A percentile compares a stretch with the other conserved stretches of the same genome.
Conservation (phyloP, 345 rosid genomes). For the Carallia brachiata region DNA sequence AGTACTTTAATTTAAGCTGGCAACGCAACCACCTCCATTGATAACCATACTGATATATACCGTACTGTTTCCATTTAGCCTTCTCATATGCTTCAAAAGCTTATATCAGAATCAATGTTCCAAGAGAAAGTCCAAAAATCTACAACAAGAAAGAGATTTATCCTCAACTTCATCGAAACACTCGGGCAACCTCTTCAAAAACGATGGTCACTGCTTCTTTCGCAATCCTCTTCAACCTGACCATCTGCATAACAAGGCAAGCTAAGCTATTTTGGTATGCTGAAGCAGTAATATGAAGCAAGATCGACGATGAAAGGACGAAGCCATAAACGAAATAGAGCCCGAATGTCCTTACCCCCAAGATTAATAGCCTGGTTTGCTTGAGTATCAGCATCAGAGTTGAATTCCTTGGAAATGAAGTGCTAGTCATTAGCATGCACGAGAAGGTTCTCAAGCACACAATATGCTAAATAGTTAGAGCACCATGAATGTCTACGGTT, state of each 20-base stretch:
- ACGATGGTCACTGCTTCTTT: slow-evolving; percentile 7
- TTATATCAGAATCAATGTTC: too few relatives aligned
- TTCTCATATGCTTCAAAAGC: too few relatives aligned
- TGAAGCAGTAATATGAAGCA: not conserved
- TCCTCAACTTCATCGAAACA: not conserved
- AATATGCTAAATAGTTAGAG: too few relatives aligned
- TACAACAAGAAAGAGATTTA: not conserved
- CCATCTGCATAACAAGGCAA: slow-evolving; percentile 50
- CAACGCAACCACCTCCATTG: too few relatives aligned
- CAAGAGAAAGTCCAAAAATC: too few relatives aligned
- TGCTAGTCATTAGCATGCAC: not conserved
- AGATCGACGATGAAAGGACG: not conserved
- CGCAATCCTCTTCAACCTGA: slow-evolving; percentile 44
- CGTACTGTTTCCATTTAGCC: too few relatives aligned
- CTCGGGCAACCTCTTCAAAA: not conserved
- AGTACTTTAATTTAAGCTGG: too few relatives aligned
- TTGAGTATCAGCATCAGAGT: slow-evolving; percentile 77
- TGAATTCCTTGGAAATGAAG: slow-evolving; percentile 40
- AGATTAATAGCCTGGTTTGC: slow-evolving; percentile 74
- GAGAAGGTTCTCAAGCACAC: not conserved
- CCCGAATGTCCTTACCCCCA: slow-evolving; percentile 44
- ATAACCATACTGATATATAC: too few relatives aligned
- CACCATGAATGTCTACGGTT: too few relatives aligned
- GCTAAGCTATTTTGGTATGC: not conserved
- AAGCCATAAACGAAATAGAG: not conserved